Percentiles rank a stretch among this genome's conserved stretches.
phyloP scores from a whole-genome alignment of 2,329 filamentous ascomycete genomes.

The Myriosclerotinia duriaeana region DNA sequence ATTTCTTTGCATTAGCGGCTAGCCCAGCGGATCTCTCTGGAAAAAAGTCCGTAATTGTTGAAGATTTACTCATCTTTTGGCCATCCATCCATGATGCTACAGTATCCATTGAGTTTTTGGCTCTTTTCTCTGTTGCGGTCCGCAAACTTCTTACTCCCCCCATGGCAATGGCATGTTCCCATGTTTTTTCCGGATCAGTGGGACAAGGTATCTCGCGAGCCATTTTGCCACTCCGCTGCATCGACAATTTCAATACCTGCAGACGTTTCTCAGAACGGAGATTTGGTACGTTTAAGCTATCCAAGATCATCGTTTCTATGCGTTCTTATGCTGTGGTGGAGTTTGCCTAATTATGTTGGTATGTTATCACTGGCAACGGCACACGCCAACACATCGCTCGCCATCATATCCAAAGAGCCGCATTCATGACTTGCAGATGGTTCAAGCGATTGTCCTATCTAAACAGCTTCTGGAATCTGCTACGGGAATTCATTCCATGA shows the following conservation, averaged over 20 bases:
- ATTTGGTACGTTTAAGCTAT: slow-evolving; percentile 39
- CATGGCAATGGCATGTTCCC: slow-evolving; percentile 9
- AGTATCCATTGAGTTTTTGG: slow-evolving; percentile 19
- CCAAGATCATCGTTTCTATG: slow-evolving; percentile 41
- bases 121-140: slow-evolving; percentile 17
- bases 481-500: slow-evolving; percentile 38
- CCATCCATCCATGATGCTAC: slow-evolving; percentile 8
- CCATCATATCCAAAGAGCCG: slow-evolving; percentile 60
- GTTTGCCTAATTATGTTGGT: slow-evolving; percentile 58
- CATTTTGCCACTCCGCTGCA: slow-evolving; percentile 41
- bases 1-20: slow-evolving; percentile 40
- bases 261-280: slow-evolving; percentile 37
- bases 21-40: slow-evolving; percentile 37
- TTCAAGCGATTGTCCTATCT: slow-evolving; percentile 45
- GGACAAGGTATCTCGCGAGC: slow-evolving; percentile 29
- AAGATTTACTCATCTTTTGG: slow-evolving; percentile 19
- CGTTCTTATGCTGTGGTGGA: slow-evolving; percentile 55
- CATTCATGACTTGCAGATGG: slow-evolving; percentile 48
- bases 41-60: slow-evolving; percentile 22
- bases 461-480: slow-evolving; percentile 36
- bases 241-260: slow-evolving; percentile 38
- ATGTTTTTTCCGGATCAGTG: slow-evolving; percentile 22
- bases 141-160: slow-evolving; percentile 15
- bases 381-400: slow-evolving; percentile 84
- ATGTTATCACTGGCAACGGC: slow-evolving; percentile 77